Evolutionary conservation across 2,329 filamentous ascomycete species (phyloP).

Genomic region (Fusarium denticulatum): DNA sequence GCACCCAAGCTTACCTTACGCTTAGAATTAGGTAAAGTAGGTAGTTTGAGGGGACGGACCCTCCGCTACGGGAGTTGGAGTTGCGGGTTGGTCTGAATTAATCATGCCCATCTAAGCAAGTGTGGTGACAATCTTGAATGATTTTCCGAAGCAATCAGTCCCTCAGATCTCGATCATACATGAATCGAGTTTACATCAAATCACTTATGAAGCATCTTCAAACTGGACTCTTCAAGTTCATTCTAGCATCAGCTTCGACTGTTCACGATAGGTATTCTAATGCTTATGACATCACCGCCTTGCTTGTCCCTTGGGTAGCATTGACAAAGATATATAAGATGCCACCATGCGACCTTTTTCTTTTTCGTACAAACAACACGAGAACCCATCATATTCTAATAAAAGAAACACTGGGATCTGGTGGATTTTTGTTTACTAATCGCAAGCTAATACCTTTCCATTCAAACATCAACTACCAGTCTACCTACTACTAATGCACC

Average conservation of each 20-base stretch:
- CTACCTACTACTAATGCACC: not conserved
- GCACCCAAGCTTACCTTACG: not conserved
- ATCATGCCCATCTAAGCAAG: conserved; percentile 33
- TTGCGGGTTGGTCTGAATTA: conserved; percentile 5
- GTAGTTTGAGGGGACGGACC: not conserved
- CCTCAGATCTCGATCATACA: conserved; percentile 17
- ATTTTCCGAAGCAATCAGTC: not conserved
- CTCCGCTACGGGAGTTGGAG: not conserved
- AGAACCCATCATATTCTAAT: conserved; percentile 12
- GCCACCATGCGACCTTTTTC: not conserved
- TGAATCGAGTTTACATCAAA: conserved; percentile 2
- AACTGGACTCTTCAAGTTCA: not conserved
- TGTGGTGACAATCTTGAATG: not conserved
- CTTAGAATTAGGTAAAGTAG: not conserved
- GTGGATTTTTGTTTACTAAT: not conserved
- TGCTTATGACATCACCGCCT: conserved; percentile 8
- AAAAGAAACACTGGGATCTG: conserved; percentile 1
- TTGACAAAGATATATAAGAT: not conserved
- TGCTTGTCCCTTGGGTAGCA: not conserved
- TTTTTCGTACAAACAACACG: conserved; percentile 21
- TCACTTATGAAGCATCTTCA: conserved; percentile 23
- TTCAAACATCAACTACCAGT: not conserved
- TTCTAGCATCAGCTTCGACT: conserved; percentile 12
- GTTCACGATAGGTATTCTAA: not conserved
- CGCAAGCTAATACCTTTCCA: not conserved